A percentile compares a stretch with the other conserved stretches of the same genome.
These are phyloP conservation scores for Tylopilus orsonianus DNA, from an alignment of 1,284 basidiomycete genomes.

Conservation along the genomic window DNA sequence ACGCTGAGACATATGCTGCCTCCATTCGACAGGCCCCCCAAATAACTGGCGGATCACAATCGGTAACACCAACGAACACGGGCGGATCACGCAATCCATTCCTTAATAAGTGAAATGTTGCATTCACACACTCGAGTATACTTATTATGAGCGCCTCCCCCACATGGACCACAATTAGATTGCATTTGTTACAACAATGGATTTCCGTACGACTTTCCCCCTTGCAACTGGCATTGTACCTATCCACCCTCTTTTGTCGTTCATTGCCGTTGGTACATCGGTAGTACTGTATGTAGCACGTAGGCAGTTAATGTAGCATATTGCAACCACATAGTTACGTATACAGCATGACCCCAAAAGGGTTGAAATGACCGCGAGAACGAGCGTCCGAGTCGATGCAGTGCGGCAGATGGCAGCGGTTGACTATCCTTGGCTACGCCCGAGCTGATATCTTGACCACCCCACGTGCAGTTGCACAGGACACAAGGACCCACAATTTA, in stretches of 20 bases:
- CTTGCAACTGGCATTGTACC: constrained; percentile 29
- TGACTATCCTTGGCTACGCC: constrained; percentile 19
- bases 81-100: constrained; percentile 52
- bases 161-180: constrained; percentile 27
- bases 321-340: constrained; percentile 14
- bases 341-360: constrained; percentile 8
- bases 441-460: constrained; percentile 11
- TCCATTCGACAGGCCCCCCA: constrained; percentile 39
- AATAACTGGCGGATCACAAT: constrained; percentile 19
- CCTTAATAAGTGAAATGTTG: constrained; percentile 37
- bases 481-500: constrained; percentile 19
- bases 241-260: constrained; percentile 6
- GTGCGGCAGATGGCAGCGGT: constrained; percentile 15
- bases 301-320: constrained; percentile 28
- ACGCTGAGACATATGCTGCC: constrained; percentile 60
- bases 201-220: constrained; percentile 6
- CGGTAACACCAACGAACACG: constrained; percentile 38
- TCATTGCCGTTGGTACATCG: constrained; percentile 9
- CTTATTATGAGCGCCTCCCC: constrained; percentile 15
- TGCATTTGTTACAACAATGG: constrained; percentile 6
- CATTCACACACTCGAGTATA: constrained; percentile 7
- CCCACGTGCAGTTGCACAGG: constrained; percentile 31
- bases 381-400: constrained; percentile 1
- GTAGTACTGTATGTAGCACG: constrained; percentile 12
- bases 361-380: constrained; percentile 33